A percentile compares a stretch with the other conserved stretches of the same genome.
Evolutionary conservation across 2,329 filamentous ascomycete species (phyloP).

Genomic region (Fusarium concolor): DNA sequence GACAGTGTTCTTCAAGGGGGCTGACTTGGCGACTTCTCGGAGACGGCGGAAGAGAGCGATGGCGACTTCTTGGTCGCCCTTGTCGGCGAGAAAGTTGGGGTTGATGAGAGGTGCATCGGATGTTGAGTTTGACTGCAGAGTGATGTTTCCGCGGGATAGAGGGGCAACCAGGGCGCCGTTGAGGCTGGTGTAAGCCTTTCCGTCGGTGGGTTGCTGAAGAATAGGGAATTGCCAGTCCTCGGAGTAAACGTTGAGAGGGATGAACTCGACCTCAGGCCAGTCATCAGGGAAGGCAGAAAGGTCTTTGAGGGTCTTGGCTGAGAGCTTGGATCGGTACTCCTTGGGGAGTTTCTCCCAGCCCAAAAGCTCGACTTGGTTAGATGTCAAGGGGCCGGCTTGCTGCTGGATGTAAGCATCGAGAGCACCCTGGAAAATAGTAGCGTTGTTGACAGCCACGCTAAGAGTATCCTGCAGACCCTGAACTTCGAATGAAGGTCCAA

Average conservation of each 20-base stretch:
- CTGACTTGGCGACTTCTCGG: conserved; percentile 48
- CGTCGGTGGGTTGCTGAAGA: conserved; percentile 32
- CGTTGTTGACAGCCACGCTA: conserved; percentile 34
- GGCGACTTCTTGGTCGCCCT: conserved; percentile 58
- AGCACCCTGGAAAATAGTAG: conserved; percentile 24
- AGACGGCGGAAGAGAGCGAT: conserved; percentile 57
- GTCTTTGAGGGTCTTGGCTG: conserved; percentile 20
- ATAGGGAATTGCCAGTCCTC: conserved; percentile 38
- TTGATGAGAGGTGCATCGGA: conserved; percentile 56
- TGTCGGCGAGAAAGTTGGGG: conserved; percentile 58
- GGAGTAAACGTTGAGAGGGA: conserved; percentile 37
- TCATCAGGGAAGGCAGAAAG: conserved; percentile 47
- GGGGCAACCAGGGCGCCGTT: conserved; percentile 54
- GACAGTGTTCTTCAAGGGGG: conserved; percentile 49
- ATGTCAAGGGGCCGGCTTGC: conserved; percentile 38
- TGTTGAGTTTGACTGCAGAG: conserved; percentile 52
- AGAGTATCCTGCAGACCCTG: conserved; percentile 42
- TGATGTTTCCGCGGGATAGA: conserved; percentile 58
- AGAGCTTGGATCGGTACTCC: conserved; percentile 33
- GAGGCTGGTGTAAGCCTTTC: conserved; percentile 41
- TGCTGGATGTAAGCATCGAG: conserved; percentile 29
- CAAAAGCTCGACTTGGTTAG: conserved; percentile 41
- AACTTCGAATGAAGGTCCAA: conserved; percentile 34
- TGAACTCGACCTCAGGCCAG: conserved; percentile 53
- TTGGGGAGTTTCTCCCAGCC: conserved; percentile 45